Base-by-base conservation (phyloP, 2,329 filamentous ascomycete species). In the Drechslerella dactyloides region DNA sequence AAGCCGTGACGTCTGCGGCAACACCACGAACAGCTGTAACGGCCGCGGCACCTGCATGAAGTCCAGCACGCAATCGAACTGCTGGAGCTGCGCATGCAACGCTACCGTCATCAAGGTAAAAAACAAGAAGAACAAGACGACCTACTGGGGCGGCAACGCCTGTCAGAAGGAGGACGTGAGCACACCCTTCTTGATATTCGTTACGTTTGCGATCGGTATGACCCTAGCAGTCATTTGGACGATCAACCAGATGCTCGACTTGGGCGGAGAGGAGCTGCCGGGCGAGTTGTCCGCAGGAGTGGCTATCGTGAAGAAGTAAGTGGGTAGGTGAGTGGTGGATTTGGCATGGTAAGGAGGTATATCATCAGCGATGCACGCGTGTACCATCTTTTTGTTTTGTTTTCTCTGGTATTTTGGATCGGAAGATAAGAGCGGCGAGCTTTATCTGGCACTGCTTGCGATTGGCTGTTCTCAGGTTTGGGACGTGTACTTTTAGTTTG, bases 221-320 rank as follows among this genome's bases (percentile, higher is more conserved):
- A 84, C 86, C 52, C 81, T 90, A 40, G 81, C 96, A 27, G 84
- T 68, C 15, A 51, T 83, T 40, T 88, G 89, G 78, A 87, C 86
- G 10, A 88, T 97, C 76, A 87, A 88, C 40, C 58, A 63, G 4
- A 82, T 96, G 83, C 80, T 99, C 60, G 94, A 89, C 80, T 88
- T 83, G 74, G 90, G 97, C 77, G 94, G 93, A 35, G 86, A 90
- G 79, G 88, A 96, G 82, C 83, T 97, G 74, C 94, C 94, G 0
- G 92, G 92, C 76, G 93, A 99, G 7, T 93, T 99, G 79, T 91
- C 92, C n/a, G 94, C 94, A 53, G 94, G 94, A 74, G 93, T 99
- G 40, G 90, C 89, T 74, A 86, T 87, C 68, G 84, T 87, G 35
- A 91, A 88, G 80, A 70, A 70, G 59, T 66, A 69, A 57, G 63